Base-by-base conservation (phyloP, 495 filamentous ascomycete species). In the Clohesyomyces aquaticus region DNA sequence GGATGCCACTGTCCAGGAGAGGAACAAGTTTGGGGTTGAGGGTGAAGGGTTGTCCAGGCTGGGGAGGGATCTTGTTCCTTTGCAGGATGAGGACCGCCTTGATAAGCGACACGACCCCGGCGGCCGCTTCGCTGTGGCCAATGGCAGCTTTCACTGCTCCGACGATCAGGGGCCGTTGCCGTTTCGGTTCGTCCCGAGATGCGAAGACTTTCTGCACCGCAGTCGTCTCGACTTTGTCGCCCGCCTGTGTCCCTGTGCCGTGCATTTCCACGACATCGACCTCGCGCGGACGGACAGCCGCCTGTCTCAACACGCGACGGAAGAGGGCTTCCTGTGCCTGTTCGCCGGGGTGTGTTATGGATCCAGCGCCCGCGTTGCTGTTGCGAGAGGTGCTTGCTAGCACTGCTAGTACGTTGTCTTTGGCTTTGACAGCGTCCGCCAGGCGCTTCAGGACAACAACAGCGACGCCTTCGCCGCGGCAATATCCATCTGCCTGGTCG, bases 1-100 rank as follows among this genome's bases (percentile, higher is more conserved):
- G 51, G 26, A 49, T 88, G 59, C 91, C 90, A 25, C 91, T 87
- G 58, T 91, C n/a, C n/a, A n/a, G n/a, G n/a, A n/a, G n/a, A n/a
- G n/a, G n/a, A n/a, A n/a, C n/a, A n/a, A n/a, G 82, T 0, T 77
- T 76, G 1, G 93, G 76, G 71, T 93, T 88, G 25, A 83, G 84
- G 0, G 91, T 90, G 78, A 93, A 94, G 32, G 83, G 79, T 93
- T 93, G n/a, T 91, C 91, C 59, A 89, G 86, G 64, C 94, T 91
- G 8, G 91, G 88, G 4, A n/a, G 91, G 91, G 50, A 97, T 96
- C 32, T 79, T 80, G 69, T 87, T 89, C 71, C 93, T 88, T 73
- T 88, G 81, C 74, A 96, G 77, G 92, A 96, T 96, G 75, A 96
- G 73, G 50, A 96, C 73, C 1, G 93, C 85, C 76, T 97, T 97